These are phyloP conservation scores for Phytophthora hybrid DNA, from an alignment of 352 stramenopile species.

Conservation along the genomic window DNA sequence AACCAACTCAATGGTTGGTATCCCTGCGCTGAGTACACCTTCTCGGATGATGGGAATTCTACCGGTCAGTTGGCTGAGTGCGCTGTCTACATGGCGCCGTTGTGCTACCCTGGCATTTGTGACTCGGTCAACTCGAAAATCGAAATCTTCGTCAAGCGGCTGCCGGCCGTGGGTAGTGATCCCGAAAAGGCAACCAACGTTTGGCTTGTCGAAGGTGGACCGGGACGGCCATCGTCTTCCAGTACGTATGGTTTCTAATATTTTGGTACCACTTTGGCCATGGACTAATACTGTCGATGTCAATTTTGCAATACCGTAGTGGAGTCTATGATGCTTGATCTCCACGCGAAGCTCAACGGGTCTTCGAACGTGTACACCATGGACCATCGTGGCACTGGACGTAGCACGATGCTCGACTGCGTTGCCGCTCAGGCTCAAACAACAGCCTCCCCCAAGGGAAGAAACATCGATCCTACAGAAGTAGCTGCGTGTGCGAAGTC, in stretches of 20 bases:
- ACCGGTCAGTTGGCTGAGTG: background rate
- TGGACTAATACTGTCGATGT: too few species aligned
- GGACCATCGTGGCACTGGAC: slow-evolving; percentile 45
- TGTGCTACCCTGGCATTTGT: slow-evolving; percentile 47
- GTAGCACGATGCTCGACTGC: slow-evolving; percentile 31
- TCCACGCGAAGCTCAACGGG: slow-evolving; percentile 35
- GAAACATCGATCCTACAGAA: slow-evolving; percentile 21
- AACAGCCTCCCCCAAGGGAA: slow-evolving; percentile 34
- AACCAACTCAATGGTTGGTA: background rate
- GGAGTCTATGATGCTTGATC: slow-evolving; percentile 45
- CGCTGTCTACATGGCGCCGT: slow-evolving; percentile 23
- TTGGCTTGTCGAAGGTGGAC: slow-evolving; percentile 47
- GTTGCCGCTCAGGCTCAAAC: slow-evolving; percentile 26
- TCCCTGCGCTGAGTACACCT: background rate
- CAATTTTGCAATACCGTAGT: slow-evolving; percentile 21
- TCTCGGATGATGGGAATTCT: background rate
- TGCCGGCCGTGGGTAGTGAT: background rate
- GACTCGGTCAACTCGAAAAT: slow-evolving; percentile 1
- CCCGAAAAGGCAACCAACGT: slow-evolving; percentile 20
- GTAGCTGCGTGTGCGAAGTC: slow-evolving; percentile 42
- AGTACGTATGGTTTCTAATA: slow-evolving; percentile 25
- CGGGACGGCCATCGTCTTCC: slow-evolving; percentile 35
- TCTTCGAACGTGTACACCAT: slow-evolving; percentile 50
- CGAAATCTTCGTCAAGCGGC: slow-evolving; percentile 13
- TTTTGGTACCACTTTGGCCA: too few species aligned